Evolutionary conservation across 306 rosid species (phyloP).

Genomic region (Cicer chorassanicum): DNA sequence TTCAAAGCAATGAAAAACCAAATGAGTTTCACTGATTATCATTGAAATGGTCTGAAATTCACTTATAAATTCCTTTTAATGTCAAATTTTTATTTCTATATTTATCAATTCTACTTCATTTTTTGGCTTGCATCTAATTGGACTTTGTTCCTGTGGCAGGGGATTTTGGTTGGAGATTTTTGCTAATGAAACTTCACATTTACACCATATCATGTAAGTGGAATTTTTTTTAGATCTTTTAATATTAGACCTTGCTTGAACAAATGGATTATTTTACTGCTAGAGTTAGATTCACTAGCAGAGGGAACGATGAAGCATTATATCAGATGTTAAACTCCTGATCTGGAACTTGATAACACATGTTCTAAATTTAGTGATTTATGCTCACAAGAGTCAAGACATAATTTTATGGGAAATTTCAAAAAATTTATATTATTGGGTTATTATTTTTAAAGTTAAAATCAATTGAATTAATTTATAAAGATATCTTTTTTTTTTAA

Average conservation of each 20-base stretch:
- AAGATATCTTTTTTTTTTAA: too few species aligned
- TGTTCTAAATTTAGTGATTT: too few species aligned
- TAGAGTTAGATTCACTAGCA: not conserved
- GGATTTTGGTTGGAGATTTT: too few species aligned
- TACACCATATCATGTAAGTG: slow-evolving; percentile 6
- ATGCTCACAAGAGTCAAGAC: not conserved
- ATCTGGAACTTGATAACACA: not conserved
- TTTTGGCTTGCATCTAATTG: slow-evolving; percentile 8
- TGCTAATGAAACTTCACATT: not conserved
- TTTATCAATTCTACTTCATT: slow-evolving; percentile 7
- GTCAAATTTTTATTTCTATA: not conserved
- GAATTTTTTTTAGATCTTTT: not conserved
- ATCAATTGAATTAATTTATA: not conserved
- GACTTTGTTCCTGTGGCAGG: slow-evolving; percentile 25
- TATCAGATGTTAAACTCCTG: not conserved
- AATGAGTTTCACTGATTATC: slow-evolving; percentile 49
- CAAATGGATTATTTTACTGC: too few species aligned
- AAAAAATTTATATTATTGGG: not conserved
- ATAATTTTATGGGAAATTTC: too few species aligned
- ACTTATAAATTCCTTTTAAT: not conserved
- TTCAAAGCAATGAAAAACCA: slow-evolving; percentile 74
- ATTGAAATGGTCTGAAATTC: slow-evolving; percentile 23
- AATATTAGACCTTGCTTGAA: not conserved
- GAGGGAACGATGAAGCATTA: not conserved
- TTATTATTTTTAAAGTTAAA: too few species aligned